Conservation (phyloP, 495 filamentous ascomycete genomes). For the Tuber microsphaerosporum region DNA sequence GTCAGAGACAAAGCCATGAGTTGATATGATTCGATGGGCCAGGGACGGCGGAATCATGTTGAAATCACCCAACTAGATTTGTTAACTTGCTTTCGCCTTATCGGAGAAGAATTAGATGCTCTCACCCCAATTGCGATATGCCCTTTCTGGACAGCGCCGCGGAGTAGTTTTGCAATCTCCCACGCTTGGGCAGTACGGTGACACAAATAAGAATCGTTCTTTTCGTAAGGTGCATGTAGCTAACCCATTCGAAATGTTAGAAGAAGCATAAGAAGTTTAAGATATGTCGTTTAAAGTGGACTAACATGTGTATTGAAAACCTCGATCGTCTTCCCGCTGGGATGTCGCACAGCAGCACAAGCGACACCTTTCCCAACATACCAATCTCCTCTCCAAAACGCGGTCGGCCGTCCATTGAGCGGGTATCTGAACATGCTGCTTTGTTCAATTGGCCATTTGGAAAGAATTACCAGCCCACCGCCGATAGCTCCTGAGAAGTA, state of each 20-base stretch:
- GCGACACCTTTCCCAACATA: conserved; percentile 93
- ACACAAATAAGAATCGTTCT: conserved; percentile 74
- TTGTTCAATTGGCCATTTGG: conserved; percentile 91
- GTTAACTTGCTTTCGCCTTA: not conserved
- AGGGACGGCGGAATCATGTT: conserved; percentile 87
- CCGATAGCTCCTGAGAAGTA: conserved; percentile 86
- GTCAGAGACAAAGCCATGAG: conserved; percentile 71
- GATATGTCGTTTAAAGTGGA: not conserved
- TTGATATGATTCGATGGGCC: conserved; percentile 74
- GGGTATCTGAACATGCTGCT: conserved; percentile 78
- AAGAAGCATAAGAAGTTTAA: conserved; percentile 2
- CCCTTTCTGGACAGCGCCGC: conserved; percentile 73
- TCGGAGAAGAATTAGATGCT: not conserved
- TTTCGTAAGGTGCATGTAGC: conserved; percentile 83
- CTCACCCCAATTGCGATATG: conserved; percentile 64
- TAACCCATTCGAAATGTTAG: conserved; percentile 38
- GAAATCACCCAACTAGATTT: conserved; percentile 67
- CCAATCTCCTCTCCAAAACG: conserved; percentile 91
- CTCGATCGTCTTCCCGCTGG: conserved; percentile 64
- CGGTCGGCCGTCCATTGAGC: conserved; percentile 87
- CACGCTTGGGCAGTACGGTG: conserved; percentile 93
- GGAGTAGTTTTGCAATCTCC: conserved; percentile 88
- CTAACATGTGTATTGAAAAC: conserved; percentile 85
- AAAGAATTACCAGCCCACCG: conserved; percentile 84
- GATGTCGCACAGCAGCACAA: conserved; percentile 67